phyloP scores from a whole-genome alignment of 306 rosid species.

The Lagenaria siceraria region DNA sequence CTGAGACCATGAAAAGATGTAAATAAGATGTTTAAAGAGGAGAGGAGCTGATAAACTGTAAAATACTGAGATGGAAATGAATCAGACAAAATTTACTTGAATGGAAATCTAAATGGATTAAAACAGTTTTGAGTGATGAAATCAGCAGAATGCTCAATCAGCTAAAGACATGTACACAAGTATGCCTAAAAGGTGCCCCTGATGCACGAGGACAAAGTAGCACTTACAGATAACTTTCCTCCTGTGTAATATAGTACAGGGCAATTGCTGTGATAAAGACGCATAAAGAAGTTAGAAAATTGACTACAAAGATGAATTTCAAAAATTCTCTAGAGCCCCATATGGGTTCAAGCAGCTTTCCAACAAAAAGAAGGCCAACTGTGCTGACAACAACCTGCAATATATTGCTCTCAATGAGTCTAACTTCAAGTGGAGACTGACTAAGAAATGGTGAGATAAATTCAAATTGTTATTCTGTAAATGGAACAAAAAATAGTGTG shows the following conservation, averaged over 20 bases:
- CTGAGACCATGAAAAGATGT: constrained; percentile 21
- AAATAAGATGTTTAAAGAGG: background rate
- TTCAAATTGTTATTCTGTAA: background rate
- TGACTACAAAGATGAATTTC: constrained; percentile 79
- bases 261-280: constrained; percentile 80
- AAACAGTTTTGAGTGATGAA: background rate
- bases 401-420: constrained; percentile 5
- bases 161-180: background rate
- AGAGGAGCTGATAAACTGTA: background rate
- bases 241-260: constrained; percentile 59
- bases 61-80: background rate
- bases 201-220: background rate
- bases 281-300: constrained; percentile 59
- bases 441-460: background rate
- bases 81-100: background rate
- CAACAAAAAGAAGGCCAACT: constrained; percentile 64
- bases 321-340: constrained; percentile 93
- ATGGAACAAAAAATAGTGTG: background rate
- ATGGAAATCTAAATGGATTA: background rate
- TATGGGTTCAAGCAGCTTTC: constrained; percentile 88
- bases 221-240: constrained; percentile 81
- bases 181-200: constrained; percentile 3
- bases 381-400: constrained; percentile 51
- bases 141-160: background rate
- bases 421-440: background rate